Percentiles rank a stretch among this genome's conserved stretches.
Evolutionary conservation across 768 basidiomycete species (phyloP).

Genomic region (Russula lepida): DNA sequence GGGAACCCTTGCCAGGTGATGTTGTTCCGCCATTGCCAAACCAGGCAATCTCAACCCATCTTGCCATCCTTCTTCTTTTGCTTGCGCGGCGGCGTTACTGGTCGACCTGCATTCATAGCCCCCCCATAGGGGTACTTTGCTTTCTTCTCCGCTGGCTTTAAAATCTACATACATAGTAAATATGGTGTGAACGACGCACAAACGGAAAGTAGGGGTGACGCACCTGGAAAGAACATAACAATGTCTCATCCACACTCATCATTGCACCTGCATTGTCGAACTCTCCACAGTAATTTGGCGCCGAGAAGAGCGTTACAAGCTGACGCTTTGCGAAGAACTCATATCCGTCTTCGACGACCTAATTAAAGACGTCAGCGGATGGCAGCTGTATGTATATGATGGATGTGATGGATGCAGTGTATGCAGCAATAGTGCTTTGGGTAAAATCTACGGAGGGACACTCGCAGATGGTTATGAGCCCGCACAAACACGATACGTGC

Average conservation of each 20-base stretch:
- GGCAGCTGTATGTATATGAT: neutral
- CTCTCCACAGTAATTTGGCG: constrained; percentile 91
- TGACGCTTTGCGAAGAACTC: constrained; percentile 99
- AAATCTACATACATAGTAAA: constrained; percentile 48
- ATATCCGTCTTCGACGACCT: constrained; percentile 99
- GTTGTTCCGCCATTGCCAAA: constrained; percentile 3
- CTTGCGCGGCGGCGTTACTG: constrained; percentile 94
- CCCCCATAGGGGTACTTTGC: constrained; percentile 86
- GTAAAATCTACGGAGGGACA: neutral
- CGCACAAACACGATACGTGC: neutral
- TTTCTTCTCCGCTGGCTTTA: constrained; percentile 99
- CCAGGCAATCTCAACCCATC: constrained; percentile 32
- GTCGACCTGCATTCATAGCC: constrained; percentile 78
- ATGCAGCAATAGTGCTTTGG: neutral
- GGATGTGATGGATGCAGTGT: neutral
- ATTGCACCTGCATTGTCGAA: constrained; percentile 99
- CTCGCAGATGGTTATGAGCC: neutral
- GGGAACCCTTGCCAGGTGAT: constrained; percentile 1
- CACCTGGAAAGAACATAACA: constrained; percentile 97
- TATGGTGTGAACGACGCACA: neutral
- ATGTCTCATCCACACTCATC: constrained; percentile 99
- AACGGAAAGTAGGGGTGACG: neutral
- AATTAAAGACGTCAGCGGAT: constrained; percentile 1
- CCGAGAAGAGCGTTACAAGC: constrained; percentile 93
- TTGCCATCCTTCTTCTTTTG: constrained; percentile 94